Evolutionary conservation across 2,329 filamentous ascomycete genomes (phyloP), one percentile per base, ranked within the genome.

Genomic region (Colletotrichum musicola): DNA sequence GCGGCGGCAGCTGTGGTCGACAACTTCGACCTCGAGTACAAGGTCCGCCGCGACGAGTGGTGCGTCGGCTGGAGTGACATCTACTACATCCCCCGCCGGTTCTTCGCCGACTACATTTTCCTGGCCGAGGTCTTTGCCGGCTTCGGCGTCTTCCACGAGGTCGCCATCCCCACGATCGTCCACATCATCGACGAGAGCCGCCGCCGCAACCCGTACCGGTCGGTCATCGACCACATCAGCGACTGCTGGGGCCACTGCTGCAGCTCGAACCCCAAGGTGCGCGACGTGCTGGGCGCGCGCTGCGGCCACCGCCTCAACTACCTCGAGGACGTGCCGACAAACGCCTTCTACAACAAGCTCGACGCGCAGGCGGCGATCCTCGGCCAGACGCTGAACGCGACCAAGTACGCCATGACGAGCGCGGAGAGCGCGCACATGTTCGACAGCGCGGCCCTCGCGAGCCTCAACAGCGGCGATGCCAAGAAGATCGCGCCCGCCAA

Each of bases 61-160:
- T 78, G 76, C 50, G 67, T 74, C 16, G 77, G 77, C 40, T 79
- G 77, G 77, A 74, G 73, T 25, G 77, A 79, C 67, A 77, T 79
- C 16, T 79, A 78, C 72, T 79, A 75, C 69, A 71, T 79, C 53
- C 77, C 77, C 4, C 72, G 75, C 40, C 73, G 74, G 10, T 77
- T 75, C 71, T 79, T 79, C 58, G 69, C 70, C 38, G 77, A 79
- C 57, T 79, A 64, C 62, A 77, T 79, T 58, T 70, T 72, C 56
- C 72, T 78, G 6, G 59, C 73, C 38, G 65, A 72, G 9, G 62
- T 77, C 12, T 77, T 76, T 61, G 71, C 57, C 10, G 70, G 68
- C 10, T 71, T 71, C 46, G 65, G 68, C 3, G 72, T 74, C 27
- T 77, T 78, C 62, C 77, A 78, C 69, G 77, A 78, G 65, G 69